Evolutionary conservation across 257 asterid genomes (phyloP).

Genomic region (Lycium barbarum): DNA sequence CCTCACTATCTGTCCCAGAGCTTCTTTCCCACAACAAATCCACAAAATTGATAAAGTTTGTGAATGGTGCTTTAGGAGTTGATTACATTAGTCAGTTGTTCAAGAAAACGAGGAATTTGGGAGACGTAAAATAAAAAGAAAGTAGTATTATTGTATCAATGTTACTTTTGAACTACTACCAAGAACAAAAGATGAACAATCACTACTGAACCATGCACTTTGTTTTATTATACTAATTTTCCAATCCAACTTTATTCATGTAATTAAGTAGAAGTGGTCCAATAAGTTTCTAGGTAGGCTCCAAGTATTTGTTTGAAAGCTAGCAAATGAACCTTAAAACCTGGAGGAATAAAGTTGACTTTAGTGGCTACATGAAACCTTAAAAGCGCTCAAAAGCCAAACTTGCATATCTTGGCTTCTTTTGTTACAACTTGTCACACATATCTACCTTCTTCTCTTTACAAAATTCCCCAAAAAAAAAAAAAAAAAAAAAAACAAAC

Average conservation of each 20-base stretch:
- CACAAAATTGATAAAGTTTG: background rate
- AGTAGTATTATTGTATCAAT: background rate
- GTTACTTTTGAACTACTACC: background rate
- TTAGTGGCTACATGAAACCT: constrained; percentile 17
- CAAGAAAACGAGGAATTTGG: background rate
- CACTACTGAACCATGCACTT: background rate
- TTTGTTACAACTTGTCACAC: constrained; percentile 29
- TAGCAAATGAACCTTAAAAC: constrained; percentile 32
- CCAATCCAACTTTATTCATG: background rate
- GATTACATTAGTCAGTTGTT: background rate
- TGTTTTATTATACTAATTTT: background rate
- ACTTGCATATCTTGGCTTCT: constrained; percentile 27
- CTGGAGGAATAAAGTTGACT: constrained; percentile 28
- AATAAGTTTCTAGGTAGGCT: constrained; percentile 10
- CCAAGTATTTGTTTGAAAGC: constrained; percentile 29
- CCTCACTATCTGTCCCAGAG: background rate
- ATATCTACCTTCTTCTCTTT: constrained; percentile 27
- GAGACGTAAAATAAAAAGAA: background rate
- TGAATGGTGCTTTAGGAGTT: background rate
- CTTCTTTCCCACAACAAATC: background rate
- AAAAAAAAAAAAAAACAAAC: background rate
- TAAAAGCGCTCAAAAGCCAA: constrained; percentile 25
- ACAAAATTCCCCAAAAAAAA: background rate
- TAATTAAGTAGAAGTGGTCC: background rate
- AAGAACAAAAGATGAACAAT: constrained; percentile 3